phyloP scores from a whole-genome alignment of 2,329 filamentous ascomycete genomes.

The Diaporthe batatas region DNA sequence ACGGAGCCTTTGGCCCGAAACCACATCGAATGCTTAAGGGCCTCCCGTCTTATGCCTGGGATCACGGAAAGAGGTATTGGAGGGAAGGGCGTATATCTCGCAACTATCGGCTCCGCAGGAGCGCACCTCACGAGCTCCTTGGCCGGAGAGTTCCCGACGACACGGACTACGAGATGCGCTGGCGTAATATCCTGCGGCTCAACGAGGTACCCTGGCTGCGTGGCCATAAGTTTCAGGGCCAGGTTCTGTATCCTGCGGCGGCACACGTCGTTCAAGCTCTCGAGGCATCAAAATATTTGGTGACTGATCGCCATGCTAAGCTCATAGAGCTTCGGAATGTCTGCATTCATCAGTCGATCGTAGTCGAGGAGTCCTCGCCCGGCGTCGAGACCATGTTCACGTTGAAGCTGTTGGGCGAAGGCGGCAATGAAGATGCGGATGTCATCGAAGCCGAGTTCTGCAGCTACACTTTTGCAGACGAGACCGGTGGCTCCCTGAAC shows the following conservation, averaged over 20 bases:
- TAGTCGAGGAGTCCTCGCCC: conserved; percentile 36
- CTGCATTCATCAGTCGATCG: conserved; percentile 41
- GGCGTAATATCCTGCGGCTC: conserved; percentile 46
- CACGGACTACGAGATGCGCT: conserved; percentile 42
- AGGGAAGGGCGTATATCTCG: conserved; percentile 35
- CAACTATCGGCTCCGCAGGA: not conserved
- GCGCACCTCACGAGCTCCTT: conserved; percentile 37
- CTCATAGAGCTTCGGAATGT: conserved; percentile 43
- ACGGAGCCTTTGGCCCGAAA: not conserved
- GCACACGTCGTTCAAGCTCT: conserved; percentile 44
- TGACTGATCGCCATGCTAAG: not conserved
- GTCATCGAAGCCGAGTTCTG: not conserved
- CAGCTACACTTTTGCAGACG: not conserved
- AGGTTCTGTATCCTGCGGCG: conserved; percentile 54
- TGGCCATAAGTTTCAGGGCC: conserved; percentile 53
- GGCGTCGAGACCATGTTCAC: conserved; percentile 19
- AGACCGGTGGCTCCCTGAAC: not conserved
- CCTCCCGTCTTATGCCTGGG: conserved; percentile 38
- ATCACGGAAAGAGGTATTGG: conserved; percentile 36
- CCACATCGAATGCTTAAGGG: conserved; percentile 17
- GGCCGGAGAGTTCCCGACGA: not conserved
- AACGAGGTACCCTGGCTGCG: conserved; percentile 54
- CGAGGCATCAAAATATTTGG: conserved; percentile 40
- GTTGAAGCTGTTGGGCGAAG: not conserved
- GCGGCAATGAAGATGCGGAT: not conserved